Evolutionary conservation across 768 basidiomycete species (phyloP), one percentile per base, ranked within the genome.

Genomic region (Tulasnella calospora): DNA sequence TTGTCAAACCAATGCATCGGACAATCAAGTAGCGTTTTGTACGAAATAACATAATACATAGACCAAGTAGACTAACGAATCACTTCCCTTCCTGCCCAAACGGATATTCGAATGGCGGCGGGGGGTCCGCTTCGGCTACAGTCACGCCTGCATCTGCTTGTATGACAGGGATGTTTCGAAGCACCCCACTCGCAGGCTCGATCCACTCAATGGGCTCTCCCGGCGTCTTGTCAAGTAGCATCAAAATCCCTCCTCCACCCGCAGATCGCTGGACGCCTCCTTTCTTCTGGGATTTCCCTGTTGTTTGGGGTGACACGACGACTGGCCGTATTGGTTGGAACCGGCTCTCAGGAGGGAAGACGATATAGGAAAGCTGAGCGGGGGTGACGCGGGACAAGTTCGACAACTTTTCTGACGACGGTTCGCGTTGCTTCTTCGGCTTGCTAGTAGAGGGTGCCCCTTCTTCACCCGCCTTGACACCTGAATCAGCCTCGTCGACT

Each of bases 331-430:
- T 93, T 33, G 98, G 98, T 80, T 93, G 91, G 84, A 95, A 99
- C 72, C 95, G 90, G 38, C 90, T 88, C 46, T 92, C 90, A 15
- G 86, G 79, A 0, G 94, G 91, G 89, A 99, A 97, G 71, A 89
- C 88, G 82, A 99, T 89, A 84, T 92, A 90, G n/a, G 89, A 86
- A 36, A 97, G 86, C 83, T 99, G 98, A 0, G 92, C 90, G 27
- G 96, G 94, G 2, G 93, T 94, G 30, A 98, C 96, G 72, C 98
- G 92, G 27, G 95, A 93, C 83, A 98, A 92, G 86, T 99, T 99
- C 30, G 90, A 86, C 15, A 94, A 86, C 79, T 85, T 88, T 85
- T 98, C 95, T 17, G 87, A 92, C 3, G 88, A 85, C 1, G 94
- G 91, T 82, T 99, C 98, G 21, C 90, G 90, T 78, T 88, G 84